Percentiles rank a stretch among this genome's conserved stretches.
Evolutionary conservation across 2,329 filamentous ascomycete genomes (phyloP).

Genomic region (Amauroascus verrucosus): DNA sequence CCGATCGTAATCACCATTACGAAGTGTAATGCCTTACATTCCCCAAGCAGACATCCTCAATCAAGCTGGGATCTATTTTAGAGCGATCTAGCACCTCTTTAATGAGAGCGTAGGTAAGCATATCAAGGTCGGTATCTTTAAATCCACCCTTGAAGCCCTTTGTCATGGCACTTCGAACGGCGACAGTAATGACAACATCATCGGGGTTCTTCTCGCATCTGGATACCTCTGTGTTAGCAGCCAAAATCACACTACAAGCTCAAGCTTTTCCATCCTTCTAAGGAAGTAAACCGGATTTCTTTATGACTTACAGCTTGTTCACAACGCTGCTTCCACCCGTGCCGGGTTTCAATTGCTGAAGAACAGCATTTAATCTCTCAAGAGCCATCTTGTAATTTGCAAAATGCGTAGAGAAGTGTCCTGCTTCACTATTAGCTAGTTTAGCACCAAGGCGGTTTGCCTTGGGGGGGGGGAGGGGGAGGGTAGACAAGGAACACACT

Average conservation of each 20-base stretch:
- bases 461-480: too few relatives aligned
- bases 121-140: slow-evolving; percentile 88
- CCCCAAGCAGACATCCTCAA: slow-evolving; percentile 85
- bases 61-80: slow-evolving; percentile 65
- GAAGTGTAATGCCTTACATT: too few relatives aligned
- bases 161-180: slow-evolving; percentile 75
- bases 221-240: slow-evolving; percentile 9
- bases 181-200: slow-evolving; percentile 92
- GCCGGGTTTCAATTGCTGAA: slow-evolving; percentile 17
- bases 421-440: background rate
- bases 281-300: too few relatives aligned
- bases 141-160: slow-evolving; percentile 88
- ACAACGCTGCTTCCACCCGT: slow-evolving; percentile 16
- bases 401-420: background rate
- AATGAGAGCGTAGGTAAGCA: slow-evolving; percentile 70
- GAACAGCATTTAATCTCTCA: slow-evolving; percentile 16
- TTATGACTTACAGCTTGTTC: slow-evolving; percentile 17
- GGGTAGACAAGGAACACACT: too few relatives aligned
- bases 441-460: too few relatives aligned
- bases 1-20: too few relatives aligned
- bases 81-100: slow-evolving; percentile 63
- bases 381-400: slow-evolving; percentile 13
- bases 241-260: too few relatives aligned
- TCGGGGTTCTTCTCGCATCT: slow-evolving; percentile 89
- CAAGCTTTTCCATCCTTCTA: too few relatives aligned